Base-by-base conservation (phyloP, 768 basidiomycete species). In the Clavaria fumosa region DNA sequence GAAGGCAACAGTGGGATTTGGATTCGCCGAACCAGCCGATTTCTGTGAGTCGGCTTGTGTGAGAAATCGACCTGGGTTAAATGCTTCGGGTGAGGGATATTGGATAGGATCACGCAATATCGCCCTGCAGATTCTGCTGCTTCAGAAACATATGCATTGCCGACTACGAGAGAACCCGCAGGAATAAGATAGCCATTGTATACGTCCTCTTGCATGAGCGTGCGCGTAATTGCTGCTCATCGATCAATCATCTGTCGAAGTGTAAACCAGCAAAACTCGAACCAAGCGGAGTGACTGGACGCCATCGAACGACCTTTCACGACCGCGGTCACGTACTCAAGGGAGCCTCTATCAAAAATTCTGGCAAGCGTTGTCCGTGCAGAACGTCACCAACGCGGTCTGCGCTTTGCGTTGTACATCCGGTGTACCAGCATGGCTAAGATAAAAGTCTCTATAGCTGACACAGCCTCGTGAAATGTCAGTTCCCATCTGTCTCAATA, bases 171-270 rank as follows among this genome's bases (percentile, higher is more conserved):
- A 0, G 61, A 49, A 12, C 54, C 63, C 41, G 64, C 61, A 0
- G 66, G 68, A 28, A 71, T 65, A 27, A 53, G 52, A 40, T 62
- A 60, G 1, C 63, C 67, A 2, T 62, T 56, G 40, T 66, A 70
- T 3, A 57, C 47, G 41, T 71, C 69, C 32, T 70, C 66, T 39
- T 56, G 52, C 5, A 47, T 53, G 7, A 46, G 39, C 23, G 44
- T 40, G 31, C 62, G 61, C 2, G 62, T 57, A 4, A 60, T 48
- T 15, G 48, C 58, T 60, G 26, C 19, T 11, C 7, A n/a, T 4
- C n/a, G n/a, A n/a, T n/a, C n/a, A n/a, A n/a, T n/a, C n/a, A n/a
- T n/a, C n/a, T n/a, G n/a, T n/a, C n/a, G n/a, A n/a, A n/a, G n/a
- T n/a, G n/a, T n/a, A n/a, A n/a, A n/a, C n/a, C n/a, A n/a, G n/a